A percentile compares a stretch with the other conserved stretches of the same genome.
These are phyloP conservation scores for Aureobasidium pullulans DNA, from an alignment of 2,329 filamentous ascomycete genomes.

Conservation along the genomic window DNA sequence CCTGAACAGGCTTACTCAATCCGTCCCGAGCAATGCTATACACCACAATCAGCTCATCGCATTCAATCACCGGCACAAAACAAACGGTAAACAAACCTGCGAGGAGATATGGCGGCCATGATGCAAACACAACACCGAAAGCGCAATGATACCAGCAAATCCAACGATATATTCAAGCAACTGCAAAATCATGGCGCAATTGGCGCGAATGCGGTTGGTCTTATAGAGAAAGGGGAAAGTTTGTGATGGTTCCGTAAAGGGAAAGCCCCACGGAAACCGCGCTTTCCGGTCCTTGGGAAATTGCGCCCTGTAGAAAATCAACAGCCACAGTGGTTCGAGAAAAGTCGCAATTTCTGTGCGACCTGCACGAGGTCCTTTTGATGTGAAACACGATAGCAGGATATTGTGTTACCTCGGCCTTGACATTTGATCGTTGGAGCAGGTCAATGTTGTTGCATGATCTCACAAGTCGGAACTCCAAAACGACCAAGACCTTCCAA, in stretches of 20 bases:
- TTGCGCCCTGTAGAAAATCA: background rate
- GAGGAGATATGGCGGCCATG: constrained; percentile 4
- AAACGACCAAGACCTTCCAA: too few relatives aligned
- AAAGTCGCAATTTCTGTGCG: too few relatives aligned
- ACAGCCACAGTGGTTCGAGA: too few relatives aligned
- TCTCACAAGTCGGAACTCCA: too few relatives aligned
- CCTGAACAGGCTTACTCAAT: background rate
- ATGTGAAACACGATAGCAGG: too few relatives aligned
- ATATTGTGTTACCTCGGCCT: too few relatives aligned
- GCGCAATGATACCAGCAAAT: background rate
- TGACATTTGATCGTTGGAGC: too few relatives aligned
- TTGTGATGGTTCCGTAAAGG: background rate
- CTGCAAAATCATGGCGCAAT: background rate
- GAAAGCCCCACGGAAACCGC: background rate
- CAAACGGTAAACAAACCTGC: background rate
- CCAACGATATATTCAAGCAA: background rate
- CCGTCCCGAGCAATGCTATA: background rate
- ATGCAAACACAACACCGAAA: constrained; percentile 7
- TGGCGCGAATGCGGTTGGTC: background rate
- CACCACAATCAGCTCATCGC: too few relatives aligned
- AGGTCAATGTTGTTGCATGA: too few relatives aligned
- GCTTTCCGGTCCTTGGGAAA: background rate
- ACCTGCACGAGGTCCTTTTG: too few relatives aligned
- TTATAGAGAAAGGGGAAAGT: background rate
- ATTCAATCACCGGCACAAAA: too few relatives aligned